Conservation (phyloP, 208 protist species). For the Leishmania guyanensis region DNA sequence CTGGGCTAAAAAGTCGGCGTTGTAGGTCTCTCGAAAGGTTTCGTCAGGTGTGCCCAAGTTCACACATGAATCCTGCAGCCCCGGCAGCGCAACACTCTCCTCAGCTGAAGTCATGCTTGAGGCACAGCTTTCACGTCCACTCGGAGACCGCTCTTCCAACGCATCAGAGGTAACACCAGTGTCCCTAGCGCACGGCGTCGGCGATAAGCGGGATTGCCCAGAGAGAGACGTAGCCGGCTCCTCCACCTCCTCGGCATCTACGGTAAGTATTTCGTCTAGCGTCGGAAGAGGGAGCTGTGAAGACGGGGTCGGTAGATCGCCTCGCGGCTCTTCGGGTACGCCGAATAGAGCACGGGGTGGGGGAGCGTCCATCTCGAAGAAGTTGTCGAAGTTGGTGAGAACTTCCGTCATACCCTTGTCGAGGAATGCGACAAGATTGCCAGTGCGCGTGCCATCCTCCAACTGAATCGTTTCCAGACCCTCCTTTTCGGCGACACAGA, state of each 20-base stretch:
- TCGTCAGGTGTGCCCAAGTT: no score
- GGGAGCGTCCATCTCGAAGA: slow-evolving; percentile 22
- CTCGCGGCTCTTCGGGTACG: not conserved
- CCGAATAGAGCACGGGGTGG: not conserved
- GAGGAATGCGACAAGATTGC: slow-evolving; percentile 50
- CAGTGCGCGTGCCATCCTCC: slow-evolving; percentile 39
- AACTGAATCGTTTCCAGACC: slow-evolving; percentile 43
- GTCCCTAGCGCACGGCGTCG: not conserved
- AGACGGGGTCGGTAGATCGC: not conserved
- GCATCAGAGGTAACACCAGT: not conserved
- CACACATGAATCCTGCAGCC: not conserved
- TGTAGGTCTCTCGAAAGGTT: no score
- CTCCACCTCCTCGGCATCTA: slow-evolving; percentile 3
- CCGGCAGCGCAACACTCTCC: slow-evolving; percentile 8
- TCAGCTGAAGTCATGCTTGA: not conserved
- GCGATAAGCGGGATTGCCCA: not conserved
- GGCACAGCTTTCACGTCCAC: not conserved
- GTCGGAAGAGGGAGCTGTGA: not conserved
- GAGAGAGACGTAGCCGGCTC: not conserved
- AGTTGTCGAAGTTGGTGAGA: slow-evolving; percentile 58
- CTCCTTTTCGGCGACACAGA: not conserved
- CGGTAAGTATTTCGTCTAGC: slow-evolving; percentile 28
- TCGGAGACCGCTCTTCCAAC: not conserved
- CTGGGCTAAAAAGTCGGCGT: not conserved
- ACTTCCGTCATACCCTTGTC: slow-evolving; percentile 32